Conservation (phyloP, 1,284 basidiomycete genomes). For the Malassezia vespertilionis region DNA sequence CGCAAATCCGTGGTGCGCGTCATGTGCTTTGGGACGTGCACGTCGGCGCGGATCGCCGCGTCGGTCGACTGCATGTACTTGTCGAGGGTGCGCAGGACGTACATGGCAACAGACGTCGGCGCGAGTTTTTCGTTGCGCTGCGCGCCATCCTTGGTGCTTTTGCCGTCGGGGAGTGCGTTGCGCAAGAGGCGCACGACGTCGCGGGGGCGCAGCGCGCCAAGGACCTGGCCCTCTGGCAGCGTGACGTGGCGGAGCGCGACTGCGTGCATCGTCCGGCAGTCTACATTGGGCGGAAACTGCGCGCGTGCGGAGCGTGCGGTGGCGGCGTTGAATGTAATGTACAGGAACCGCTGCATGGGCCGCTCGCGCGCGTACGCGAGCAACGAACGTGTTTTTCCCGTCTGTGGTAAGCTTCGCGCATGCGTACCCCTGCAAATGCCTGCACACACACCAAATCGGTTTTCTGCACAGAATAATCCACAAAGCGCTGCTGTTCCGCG, state of each 20-base stretch:
- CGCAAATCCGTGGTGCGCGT: constrained; percentile 27
- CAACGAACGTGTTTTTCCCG: constrained; percentile 36
- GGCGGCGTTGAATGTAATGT: constrained; percentile 38
- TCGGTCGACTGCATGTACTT: constrained; percentile 36
- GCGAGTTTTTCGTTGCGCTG: constrained; percentile 19
- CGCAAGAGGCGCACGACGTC: constrained; percentile 27
- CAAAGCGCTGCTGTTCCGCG: constrained; percentile 30
- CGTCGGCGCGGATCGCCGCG: constrained; percentile 19
- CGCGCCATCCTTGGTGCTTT: constrained; percentile 2
- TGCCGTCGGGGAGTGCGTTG: constrained; percentile 25
- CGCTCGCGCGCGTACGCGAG: constrained; percentile 29
- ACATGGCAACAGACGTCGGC: constrained; percentile 31
- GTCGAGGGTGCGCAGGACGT: constrained; percentile 31
- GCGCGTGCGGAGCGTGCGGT: constrained; percentile 27
- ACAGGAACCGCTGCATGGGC: constrained; percentile 29
- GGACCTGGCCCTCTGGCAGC: constrained; percentile 22
- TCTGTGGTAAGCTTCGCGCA: background rate
- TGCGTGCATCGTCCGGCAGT: constrained; percentile 39
- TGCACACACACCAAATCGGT: constrained; percentile 36
- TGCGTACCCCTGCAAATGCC: constrained; percentile 28
- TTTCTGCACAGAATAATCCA: constrained; percentile 22
- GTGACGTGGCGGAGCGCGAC: constrained; percentile 28
- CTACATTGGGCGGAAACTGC: constrained; percentile 31
- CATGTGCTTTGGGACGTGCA: constrained; percentile 28
- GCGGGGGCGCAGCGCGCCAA: constrained; percentile 27